Base-by-base conservation (phyloP, 805 yeast genomes). In the Yamadazyma phyllophila region DNA sequence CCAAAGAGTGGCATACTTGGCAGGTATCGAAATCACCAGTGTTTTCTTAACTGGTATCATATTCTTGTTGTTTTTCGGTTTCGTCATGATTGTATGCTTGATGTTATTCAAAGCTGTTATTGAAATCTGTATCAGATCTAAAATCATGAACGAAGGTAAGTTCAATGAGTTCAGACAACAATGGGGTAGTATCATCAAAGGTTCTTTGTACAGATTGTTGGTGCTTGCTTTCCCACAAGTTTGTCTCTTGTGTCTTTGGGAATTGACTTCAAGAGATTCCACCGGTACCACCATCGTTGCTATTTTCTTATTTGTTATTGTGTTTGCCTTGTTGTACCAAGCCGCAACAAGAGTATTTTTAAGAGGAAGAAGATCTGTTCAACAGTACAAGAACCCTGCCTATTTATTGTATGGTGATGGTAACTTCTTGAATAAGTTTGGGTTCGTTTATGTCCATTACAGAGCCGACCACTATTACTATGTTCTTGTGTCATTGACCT, bases 371-470 rank as follows among this genome's bases (percentile, higher is more conserved):
- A 77, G 77, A 54, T 90, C 97, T 0, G 70, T 76, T 20, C 71
- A 75, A 48, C 74, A 87, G 45, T 88, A 83, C 73, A 84, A 87
- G 60, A 92, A 90, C 58, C 96, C 99, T 0, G 98, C 99, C 0
- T 92, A 88, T 61, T 72, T 90, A 49, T 75, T 94, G 50, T 94
- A 78, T 59, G 96, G 98, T 39, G 96, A 94, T 61, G 77, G 83
- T 3, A 78, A 74, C 36, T 80, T 88, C 48, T 74, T 94, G 56
- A 88, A 89, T 74, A 80, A 87, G 58, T 92, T 85, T 69, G 99
- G 99, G 0, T 94, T 94, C 67, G 65, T 94, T 52, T 94, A 94
- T 58, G 89, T 90, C 30, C 97, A 90, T 68, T 94, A 79, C 73
- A 78, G 88, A 51, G 97, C 98, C 8, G 87, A 85, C 44, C 77